phyloP scores from a whole-genome alignment of 805 yeast species.

The Candida awuae region DNA sequence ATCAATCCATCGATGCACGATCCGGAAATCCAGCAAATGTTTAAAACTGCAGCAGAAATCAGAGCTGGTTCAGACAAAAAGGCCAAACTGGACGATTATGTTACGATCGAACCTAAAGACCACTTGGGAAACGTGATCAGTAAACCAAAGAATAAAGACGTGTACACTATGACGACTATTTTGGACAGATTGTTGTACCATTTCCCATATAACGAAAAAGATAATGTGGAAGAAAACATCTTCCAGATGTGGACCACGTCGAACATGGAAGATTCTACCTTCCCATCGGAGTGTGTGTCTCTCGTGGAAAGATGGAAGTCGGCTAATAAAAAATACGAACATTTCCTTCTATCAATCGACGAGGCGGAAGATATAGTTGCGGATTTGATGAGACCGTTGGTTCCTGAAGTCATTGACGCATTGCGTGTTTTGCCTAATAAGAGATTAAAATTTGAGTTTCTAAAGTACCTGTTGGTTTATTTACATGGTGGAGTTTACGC shows the following conservation, averaged over 20 bases:
- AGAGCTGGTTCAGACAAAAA: not conserved
- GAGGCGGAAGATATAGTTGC: constrained; percentile 27
- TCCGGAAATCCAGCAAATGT: constrained; percentile 5
- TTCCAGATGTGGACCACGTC: constrained; percentile 25
- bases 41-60: constrained; percentile 3
- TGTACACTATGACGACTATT: constrained; percentile 24
- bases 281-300: constrained; percentile 23
- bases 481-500: constrained; percentile 54
- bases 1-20: constrained; percentile 5
- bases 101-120: not conserved
- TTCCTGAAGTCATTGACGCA: constrained; percentile 48
- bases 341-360: constrained; percentile 21
- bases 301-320: constrained; percentile 28
- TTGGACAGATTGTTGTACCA: constrained; percentile 24
- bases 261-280: constrained; percentile 12
- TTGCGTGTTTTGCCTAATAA: constrained; percentile 44
- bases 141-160: constrained; percentile 22
- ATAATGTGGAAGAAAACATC: constrained; percentile 25
- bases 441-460: constrained; percentile 44
- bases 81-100: not conserved
- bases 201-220: constrained; percentile 24
- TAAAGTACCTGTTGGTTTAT: constrained; percentile 43
- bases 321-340: constrained; percentile 24
- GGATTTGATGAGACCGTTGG: constrained; percentile 24
- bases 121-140: constrained; percentile 4